These are phyloP conservation scores for Vitis vinifera DNA, from an alignment of 164 flowering plant species.

Conservation along the genomic window ASM3070453v1 NC_081810.1:916501-917000, in stretches of 20 bases:
- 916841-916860: background rate
- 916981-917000: background rate
- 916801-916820: background rate
- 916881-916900: too few relatives aligned
- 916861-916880: too few relatives aligned
- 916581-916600: constrained; percentile 93
- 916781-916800: constrained; percentile 36
- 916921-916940: too few relatives aligned
- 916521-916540: too few relatives aligned
- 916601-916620: constrained; percentile 66
- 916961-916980: background rate
- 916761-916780: constrained; percentile 91
- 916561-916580: constrained; percentile 64
- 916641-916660: constrained; percentile 52
- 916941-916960: too few relatives aligned
- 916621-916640: constrained; percentile 83
- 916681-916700: constrained; percentile 71
- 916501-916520: background rate
- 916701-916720: constrained; percentile 39
- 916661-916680: constrained; percentile 87
- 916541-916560: too few relatives aligned
- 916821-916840: background rate
- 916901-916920: too few relatives aligned
- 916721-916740: constrained; percentile 48
- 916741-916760: constrained; percentile 75